Percentiles rank a stretch among this genome's conserved stretches.
Evolutionary conservation across 805 yeast species (phyloP).

Genomic region (Kuraishia floccosa): DNA sequence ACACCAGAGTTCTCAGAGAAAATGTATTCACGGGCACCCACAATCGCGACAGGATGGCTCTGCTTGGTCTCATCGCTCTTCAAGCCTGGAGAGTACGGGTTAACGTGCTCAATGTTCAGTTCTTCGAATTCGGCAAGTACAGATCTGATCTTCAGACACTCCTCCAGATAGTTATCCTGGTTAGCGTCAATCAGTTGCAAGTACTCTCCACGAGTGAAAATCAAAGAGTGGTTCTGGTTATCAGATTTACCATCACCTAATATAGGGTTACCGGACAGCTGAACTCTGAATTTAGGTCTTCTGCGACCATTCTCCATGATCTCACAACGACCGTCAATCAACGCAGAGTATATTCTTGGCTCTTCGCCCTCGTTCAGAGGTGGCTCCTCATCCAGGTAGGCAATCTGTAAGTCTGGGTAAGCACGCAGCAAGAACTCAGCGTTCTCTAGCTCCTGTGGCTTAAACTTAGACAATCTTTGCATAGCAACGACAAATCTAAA

Average conservation of each 20-base stretch:
- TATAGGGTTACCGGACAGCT: slow-evolving; percentile 75
- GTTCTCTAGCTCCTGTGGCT: slow-evolving; percentile 64
- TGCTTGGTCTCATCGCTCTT: slow-evolving; percentile 36
- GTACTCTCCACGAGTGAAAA: slow-evolving; percentile 78
- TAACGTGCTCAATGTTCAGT: slow-evolving; percentile 60
- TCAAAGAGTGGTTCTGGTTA: slow-evolving; percentile 73
- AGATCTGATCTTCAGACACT: slow-evolving; percentile 74
- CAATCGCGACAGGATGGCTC: slow-evolving; percentile 66
- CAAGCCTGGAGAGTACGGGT: slow-evolving; percentile 72
- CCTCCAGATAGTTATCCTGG: slow-evolving; percentile 80
- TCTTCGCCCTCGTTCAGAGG: slow-evolving; percentile 61
- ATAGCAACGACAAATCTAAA: slow-evolving; percentile 74
- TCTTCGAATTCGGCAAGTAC: slow-evolving; percentile 79
- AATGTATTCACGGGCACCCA: slow-evolving; percentile 81
- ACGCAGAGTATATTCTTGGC: slow-evolving; percentile 61
- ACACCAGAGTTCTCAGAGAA: slow-evolving; percentile 82
- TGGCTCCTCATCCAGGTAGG: slow-evolving; percentile 91
- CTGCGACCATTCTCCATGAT: slow-evolving; percentile 62
- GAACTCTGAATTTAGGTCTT: slow-evolving; percentile 67
- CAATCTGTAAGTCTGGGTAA: slow-evolving; percentile 80
- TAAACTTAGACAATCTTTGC: slow-evolving; percentile 72
- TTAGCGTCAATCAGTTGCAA: slow-evolving; percentile 79
- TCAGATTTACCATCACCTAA: slow-evolving; percentile 86
- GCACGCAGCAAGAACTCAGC: slow-evolving; percentile 76
- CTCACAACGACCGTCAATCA: slow-evolving; percentile 76